Evolutionary conservation across 768 basidiomycete species (phyloP).

Genomic region (Tricholoma furcatifolium): DNA sequence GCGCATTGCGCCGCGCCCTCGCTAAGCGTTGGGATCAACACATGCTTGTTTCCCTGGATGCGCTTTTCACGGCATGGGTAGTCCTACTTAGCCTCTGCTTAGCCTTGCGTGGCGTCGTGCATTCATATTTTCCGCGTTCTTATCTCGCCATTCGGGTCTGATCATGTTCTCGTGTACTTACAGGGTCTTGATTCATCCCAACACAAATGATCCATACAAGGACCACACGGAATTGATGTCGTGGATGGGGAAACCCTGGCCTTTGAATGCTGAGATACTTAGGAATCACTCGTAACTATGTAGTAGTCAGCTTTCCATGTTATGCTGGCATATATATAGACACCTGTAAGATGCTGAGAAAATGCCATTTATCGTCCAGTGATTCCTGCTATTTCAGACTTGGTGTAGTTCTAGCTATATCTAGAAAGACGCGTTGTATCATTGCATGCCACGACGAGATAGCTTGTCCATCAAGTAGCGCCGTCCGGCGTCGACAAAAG

Average conservation of each 20-base stretch:
- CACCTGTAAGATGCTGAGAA: too few relatives aligned
- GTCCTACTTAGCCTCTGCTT: too few relatives aligned
- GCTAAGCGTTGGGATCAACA: neutral
- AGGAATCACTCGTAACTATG: slow-evolving; percentile 14
- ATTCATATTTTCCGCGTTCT: neutral
- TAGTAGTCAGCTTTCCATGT: neutral
- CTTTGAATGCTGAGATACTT: slow-evolving; percentile 44
- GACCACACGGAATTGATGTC: slow-evolving; percentile 65
- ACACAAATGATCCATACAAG: slow-evolving; percentile 51
- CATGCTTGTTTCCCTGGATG: slow-evolving; percentile 1
- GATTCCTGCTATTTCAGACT: too few relatives aligned
- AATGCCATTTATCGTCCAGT: too few relatives aligned
- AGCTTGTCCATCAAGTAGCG: too few relatives aligned
- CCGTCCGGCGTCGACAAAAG: too few relatives aligned
- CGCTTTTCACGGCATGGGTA: too few relatives aligned
- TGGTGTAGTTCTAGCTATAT: too few relatives aligned
- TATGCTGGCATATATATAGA: too few relatives aligned
- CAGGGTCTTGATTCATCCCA: slow-evolving; percentile 72
- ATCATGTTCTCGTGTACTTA: slow-evolving; percentile 9
- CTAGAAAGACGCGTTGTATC: too few relatives aligned
- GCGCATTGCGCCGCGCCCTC: neutral
- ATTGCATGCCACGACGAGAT: slow-evolving; percentile 27
- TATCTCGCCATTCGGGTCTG: neutral
- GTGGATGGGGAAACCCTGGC: slow-evolving; percentile 69
- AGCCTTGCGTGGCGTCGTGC: neutral